These are phyloP conservation scores for Hypericum perforatum DNA, from an alignment of 345 rosid genomes.

Conservation along the genomic window DNA sequence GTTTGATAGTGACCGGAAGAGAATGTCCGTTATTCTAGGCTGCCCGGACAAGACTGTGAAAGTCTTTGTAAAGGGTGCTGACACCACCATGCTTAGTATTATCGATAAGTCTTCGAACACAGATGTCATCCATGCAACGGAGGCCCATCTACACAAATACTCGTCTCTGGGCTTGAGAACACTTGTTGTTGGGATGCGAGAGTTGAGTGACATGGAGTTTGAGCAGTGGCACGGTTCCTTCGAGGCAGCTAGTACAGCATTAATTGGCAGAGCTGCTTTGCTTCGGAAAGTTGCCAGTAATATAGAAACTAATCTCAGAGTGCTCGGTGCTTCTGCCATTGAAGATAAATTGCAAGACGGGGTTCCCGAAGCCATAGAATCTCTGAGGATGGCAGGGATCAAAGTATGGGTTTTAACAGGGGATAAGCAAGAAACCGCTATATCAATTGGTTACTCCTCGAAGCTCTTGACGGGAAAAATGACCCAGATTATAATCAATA, in stretches of 20 bases:
- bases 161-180: conserved; percentile 11
- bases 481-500: conserved; percentile 72
- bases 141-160: conserved; percentile 7
- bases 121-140: conserved; percentile 5
- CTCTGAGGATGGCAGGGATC: conserved; percentile 12
- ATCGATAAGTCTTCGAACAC: conserved; percentile 8
- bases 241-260: conserved; percentile 11
- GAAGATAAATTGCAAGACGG: conserved; percentile 19
- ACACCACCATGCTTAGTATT: not conserved
- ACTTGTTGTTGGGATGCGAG: conserved; percentile 9
- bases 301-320: conserved; percentile 9
- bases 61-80: too few species aligned
- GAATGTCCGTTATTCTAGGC: too few species aligned
- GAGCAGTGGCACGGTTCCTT: conserved; percentile 7
- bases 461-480: conserved; percentile 77
- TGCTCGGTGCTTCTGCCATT: conserved; percentile 17
- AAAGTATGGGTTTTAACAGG: conserved; percentile 20
- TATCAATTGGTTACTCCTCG: conserved; percentile 25
- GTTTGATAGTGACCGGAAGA: too few species aligned
- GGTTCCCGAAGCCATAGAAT: conserved; percentile 16
- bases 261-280: conserved; percentile 9
- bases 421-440: conserved; percentile 20
- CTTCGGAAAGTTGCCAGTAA: conserved; percentile 10
- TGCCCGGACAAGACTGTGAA: too few species aligned
- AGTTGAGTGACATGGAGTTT: conserved; percentile 8